A percentile compares a stretch with the other conserved stretches of the same genome.
These are phyloP conservation scores for Licmophora abbreviata DNA, from an alignment of 108 stramenopile genomes.

Conservation along the genomic window DNA sequence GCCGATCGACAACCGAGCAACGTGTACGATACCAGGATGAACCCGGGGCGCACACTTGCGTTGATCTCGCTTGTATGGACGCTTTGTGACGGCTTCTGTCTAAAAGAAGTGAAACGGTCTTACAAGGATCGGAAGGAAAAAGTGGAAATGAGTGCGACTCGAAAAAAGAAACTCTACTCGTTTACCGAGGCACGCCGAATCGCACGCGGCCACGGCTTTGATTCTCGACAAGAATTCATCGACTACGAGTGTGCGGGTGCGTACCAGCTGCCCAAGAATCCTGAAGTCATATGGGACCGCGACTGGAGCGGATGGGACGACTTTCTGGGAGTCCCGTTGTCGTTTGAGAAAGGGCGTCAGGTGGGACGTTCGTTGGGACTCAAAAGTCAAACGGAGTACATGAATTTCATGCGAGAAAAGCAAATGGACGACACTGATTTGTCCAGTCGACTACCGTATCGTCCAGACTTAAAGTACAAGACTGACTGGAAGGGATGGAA, in stretches of 20 bases:
- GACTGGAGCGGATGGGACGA: slow-evolving; percentile 72
- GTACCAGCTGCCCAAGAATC: slow-evolving; percentile 67
- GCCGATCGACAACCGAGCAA: too few species aligned
- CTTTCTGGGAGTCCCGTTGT: slow-evolving; percentile 37
- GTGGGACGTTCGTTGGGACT: slow-evolving; percentile 30
- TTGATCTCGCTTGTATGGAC: too few species aligned
- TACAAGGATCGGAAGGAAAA: background rate
- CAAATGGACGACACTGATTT: slow-evolving; percentile 36
- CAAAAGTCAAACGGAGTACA: slow-evolving; percentile 35
- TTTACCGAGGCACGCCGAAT: slow-evolving; percentile 60
- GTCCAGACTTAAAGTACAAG: slow-evolving; percentile 62
- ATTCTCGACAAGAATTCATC: slow-evolving; percentile 43
- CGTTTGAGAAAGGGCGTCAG: slow-evolving; percentile 28
- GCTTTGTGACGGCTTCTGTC: too few species aligned
- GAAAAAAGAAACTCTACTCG: slow-evolving; percentile 24
- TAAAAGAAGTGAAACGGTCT: background rate
- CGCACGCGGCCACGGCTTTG: slow-evolving; percentile 58
- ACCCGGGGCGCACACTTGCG: too few species aligned
- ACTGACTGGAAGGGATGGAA: slow-evolving; percentile 56
- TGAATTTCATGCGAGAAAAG: slow-evolving; percentile 25
- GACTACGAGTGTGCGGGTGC: slow-evolving; percentile 65
- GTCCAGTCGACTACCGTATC: slow-evolving; percentile 41
- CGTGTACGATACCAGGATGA: too few species aligned
- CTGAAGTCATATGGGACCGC: slow-evolving; percentile 50
- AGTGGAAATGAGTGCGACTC: background rate